Conservation (phyloP, 257 asterid genomes). For the Ligustrum vulgare region DNA sequence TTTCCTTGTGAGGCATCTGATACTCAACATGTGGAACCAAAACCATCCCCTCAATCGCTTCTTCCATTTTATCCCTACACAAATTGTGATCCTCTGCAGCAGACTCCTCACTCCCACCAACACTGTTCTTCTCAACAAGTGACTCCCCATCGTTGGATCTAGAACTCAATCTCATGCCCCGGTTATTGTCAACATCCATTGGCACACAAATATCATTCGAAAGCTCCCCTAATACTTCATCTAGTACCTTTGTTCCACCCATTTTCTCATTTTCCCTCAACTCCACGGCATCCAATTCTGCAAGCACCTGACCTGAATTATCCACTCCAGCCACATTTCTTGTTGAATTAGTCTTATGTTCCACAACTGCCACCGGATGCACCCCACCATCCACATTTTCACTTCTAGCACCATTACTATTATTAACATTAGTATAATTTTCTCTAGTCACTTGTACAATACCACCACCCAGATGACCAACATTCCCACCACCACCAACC, state of each 20-base stretch:
- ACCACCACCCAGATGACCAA: conserved; percentile 3
- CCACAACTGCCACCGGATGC: conserved; percentile 20
- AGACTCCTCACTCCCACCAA: conserved; percentile 21
- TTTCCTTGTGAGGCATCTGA: conserved; percentile 28
- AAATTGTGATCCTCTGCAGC: conserved; percentile 22
- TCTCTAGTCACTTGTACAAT: conserved; percentile 14
- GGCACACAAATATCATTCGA: conserved; percentile 25
- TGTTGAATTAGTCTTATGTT: conserved; percentile 9
- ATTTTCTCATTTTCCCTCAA: conserved; percentile 40
- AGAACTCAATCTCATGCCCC: conserved; percentile 8
- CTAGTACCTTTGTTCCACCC: conserved; percentile 15
- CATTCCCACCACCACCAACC: conserved; percentile 15
- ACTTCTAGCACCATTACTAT: conserved; percentile 18
- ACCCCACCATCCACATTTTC: conserved; percentile 25
- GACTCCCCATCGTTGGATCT: conserved; percentile 15
- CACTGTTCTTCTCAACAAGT: conserved; percentile 22
- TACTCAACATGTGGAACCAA: conserved; percentile 26
- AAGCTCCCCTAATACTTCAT: conserved; percentile 13
- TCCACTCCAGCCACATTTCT: conserved; percentile 37
- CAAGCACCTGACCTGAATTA: conserved; percentile 41
- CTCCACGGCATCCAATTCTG: conserved; percentile 53
- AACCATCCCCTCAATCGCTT: conserved; percentile 23
- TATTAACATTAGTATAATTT: conserved; percentile 15
- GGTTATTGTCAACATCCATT: conserved; percentile 55
- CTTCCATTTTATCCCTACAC: conserved; percentile 27